Evolutionary conservation across 2,329 filamentous ascomycete species (phyloP).

Genomic region (Sporothrix variecibatus): DNA sequence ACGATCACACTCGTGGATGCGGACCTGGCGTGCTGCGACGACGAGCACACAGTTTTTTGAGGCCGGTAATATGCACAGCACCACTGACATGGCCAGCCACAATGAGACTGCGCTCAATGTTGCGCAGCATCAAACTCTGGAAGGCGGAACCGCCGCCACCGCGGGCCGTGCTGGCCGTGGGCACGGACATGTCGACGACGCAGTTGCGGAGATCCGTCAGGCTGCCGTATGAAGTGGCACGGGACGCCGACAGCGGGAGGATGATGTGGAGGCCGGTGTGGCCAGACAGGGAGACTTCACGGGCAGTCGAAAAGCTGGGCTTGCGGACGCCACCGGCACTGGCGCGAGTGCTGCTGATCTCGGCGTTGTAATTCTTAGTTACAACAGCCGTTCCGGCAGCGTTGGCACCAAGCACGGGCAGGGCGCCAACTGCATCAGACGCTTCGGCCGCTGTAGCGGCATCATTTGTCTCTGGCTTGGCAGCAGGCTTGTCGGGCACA

Average conservation of each 20-base stretch:
- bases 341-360: slow-evolving; percentile 52
- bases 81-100: slow-evolving; percentile 78
- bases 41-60: slow-evolving; percentile 74
- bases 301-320: slow-evolving; percentile 64
- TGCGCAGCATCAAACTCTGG: slow-evolving; percentile 66
- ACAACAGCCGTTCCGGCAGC: background rate
- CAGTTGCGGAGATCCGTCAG: slow-evolving; percentile 69
- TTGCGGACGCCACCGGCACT: slow-evolving; percentile 51
- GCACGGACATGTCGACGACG: slow-evolving; percentile 77
- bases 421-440: slow-evolving; percentile 43
- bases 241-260: slow-evolving; percentile 69
- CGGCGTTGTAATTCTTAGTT: background rate
- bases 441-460: slow-evolving; percentile 35
- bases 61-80: slow-evolving; percentile 77
- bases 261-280: slow-evolving; percentile 74
- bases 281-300: slow-evolving; percentile 64
- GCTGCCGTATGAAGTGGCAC: slow-evolving; percentile 72
- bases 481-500: slow-evolving; percentile 7
- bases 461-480: slow-evolving; percentile 9
- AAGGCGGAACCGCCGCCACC: slow-evolving; percentile 58
- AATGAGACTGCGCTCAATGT: slow-evolving; percentile 70
- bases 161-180: slow-evolving; percentile 46
- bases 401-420: slow-evolving; percentile 38
- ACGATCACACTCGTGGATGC: slow-evolving; percentile 83
- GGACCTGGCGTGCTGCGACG: slow-evolving; percentile 80